Percentiles rank a stretch among this genome's conserved stretches.
Evolutionary conservation across 2,329 filamentous ascomycete species (phyloP).

Genomic region (Talaromyces pinophilus): DNA sequence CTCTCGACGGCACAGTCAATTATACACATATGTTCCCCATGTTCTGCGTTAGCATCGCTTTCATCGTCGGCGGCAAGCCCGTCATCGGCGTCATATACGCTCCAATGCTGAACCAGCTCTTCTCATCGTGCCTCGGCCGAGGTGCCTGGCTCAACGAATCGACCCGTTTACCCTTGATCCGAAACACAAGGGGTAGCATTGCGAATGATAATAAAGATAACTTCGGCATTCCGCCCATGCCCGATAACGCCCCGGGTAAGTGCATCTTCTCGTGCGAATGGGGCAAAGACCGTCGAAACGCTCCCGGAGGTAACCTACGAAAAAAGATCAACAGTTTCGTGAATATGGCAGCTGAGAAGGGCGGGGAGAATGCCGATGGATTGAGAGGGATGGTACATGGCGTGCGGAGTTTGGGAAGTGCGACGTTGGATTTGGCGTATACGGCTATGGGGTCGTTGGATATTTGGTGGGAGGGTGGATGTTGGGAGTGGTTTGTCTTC

Average conservation of each 20-base stretch:
- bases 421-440: conserved; percentile 73
- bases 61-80: conserved; percentile 61
- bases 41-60: conserved; percentile 77
- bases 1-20: conserved; percentile 77
- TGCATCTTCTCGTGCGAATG: conserved; percentile 77
- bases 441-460: conserved; percentile 74
- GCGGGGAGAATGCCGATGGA: conserved; percentile 55
- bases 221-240: conserved; percentile 59
- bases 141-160: conserved; percentile 71
- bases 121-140: conserved; percentile 65
- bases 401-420: conserved; percentile 69
- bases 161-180: conserved; percentile 63
- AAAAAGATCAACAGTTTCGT: conserved; percentile 74
- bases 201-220: not conserved
- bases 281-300: conserved; percentile 74
- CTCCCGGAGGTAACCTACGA: conserved; percentile 65
- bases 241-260: conserved; percentile 61
- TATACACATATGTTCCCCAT: conserved; percentile 79
- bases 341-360: conserved; percentile 70
- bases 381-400: conserved; percentile 80
- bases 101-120: conserved; percentile 68
- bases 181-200: conserved; percentile 47
- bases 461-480: conserved; percentile 81
- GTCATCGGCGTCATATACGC: conserved; percentile 72
- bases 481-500: conserved; percentile 69